phyloP scores from a whole-genome alignment of 345 rosid genomes.

The Gossypium ekmanianum region DNA sequence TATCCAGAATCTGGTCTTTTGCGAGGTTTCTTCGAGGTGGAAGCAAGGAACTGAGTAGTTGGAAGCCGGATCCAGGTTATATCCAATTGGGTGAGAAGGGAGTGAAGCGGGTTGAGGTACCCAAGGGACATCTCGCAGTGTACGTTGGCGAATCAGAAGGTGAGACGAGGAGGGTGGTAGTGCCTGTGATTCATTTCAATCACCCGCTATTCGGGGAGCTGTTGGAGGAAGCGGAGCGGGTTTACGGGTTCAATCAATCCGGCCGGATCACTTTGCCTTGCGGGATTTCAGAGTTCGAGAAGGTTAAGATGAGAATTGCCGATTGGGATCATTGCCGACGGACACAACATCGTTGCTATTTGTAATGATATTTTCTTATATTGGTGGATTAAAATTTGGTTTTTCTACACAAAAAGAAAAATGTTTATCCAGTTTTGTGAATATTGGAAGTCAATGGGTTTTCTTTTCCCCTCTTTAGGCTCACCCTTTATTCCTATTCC shows the following conservation, averaged over 20 bases:
- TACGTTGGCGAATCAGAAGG: slow-evolving; percentile 59
- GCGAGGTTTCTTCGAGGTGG: slow-evolving; percentile 38
- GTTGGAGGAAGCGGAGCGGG: slow-evolving; percentile 67
- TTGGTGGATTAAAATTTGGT: background rate
- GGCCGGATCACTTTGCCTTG: slow-evolving; percentile 80
- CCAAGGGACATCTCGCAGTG: slow-evolving; percentile 73
- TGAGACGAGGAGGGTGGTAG: slow-evolving; percentile 43
- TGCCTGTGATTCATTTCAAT: slow-evolving; percentile 78
- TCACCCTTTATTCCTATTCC: no score
- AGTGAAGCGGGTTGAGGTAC: slow-evolving; percentile 35
- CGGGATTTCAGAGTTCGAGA: slow-evolving; percentile 70
- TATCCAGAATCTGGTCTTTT: slow-evolving; percentile 36
- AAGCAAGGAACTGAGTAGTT: slow-evolving; percentile 27
- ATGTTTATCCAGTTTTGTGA: slow-evolving; percentile 5
- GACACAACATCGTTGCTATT: background rate
- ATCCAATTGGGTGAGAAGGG: slow-evolving; percentile 37
- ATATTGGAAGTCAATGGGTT: background rate
- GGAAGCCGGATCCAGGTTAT: slow-evolving; percentile 27
- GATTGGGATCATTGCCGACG: slow-evolving; percentile 43
- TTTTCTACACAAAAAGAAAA: background rate
- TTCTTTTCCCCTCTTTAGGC: background rate
- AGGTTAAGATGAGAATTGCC: slow-evolving; percentile 67
- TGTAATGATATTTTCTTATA: background rate
- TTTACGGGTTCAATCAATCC: slow-evolving; percentile 63
- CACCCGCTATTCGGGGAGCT: slow-evolving; percentile 79